phyloP scores from a whole-genome alignment of 2,329 filamentous ascomycete species.

The Pyrenophora tritici-repentis region DNA sequence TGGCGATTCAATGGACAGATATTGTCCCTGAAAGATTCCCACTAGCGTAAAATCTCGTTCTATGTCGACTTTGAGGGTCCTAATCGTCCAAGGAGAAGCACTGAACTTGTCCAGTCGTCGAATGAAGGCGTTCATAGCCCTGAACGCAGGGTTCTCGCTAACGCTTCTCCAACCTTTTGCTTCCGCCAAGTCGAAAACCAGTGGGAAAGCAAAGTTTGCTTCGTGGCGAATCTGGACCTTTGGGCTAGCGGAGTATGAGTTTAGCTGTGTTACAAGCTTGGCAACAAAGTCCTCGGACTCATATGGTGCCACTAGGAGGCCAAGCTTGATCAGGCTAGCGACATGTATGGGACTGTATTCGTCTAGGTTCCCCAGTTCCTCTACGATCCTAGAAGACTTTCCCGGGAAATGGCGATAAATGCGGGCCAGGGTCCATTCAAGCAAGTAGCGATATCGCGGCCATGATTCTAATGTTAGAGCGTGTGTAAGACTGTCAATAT shows the following conservation, averaged over 20 bases:
- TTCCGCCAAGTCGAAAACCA: slow-evolving; percentile 50
- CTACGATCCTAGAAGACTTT: slow-evolving; percentile 42
- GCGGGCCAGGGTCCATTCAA: slow-evolving; percentile 56
- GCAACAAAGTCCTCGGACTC: slow-evolving; percentile 47
- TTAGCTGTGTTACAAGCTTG: slow-evolving; percentile 49
- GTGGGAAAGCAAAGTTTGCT: slow-evolving; percentile 56
- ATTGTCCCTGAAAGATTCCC: slow-evolving; percentile 54
- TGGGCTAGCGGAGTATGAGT: slow-evolving; percentile 53
- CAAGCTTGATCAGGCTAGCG: slow-evolving; percentile 55
- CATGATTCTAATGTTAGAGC: slow-evolving; percentile 53
- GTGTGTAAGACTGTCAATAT: slow-evolving; percentile 48
- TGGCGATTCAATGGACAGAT: slow-evolving; percentile 51
- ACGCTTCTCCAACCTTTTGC: slow-evolving; percentile 45
- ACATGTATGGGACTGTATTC: slow-evolving; percentile 55
- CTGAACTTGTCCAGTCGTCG: slow-evolving; percentile 51
- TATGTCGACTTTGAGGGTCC: slow-evolving; percentile 49
- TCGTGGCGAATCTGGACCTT: slow-evolving; percentile 61
- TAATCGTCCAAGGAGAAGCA: slow-evolving; percentile 47
- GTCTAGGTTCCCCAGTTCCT: slow-evolving; percentile 46
- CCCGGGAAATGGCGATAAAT: slow-evolving; percentile 46
- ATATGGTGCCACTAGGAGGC: slow-evolving; percentile 49
- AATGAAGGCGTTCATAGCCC: slow-evolving; percentile 51
- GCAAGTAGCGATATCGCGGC: slow-evolving; percentile 53
- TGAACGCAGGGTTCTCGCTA: slow-evolving; percentile 48
- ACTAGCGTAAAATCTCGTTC: slow-evolving; percentile 50